Percentiles rank a stretch among this genome's conserved stretches.
These are phyloP conservation scores for Sclerotinia subarctica DNA, from an alignment of 2,329 filamentous ascomycete genomes.

Conservation along the genomic window DNA sequence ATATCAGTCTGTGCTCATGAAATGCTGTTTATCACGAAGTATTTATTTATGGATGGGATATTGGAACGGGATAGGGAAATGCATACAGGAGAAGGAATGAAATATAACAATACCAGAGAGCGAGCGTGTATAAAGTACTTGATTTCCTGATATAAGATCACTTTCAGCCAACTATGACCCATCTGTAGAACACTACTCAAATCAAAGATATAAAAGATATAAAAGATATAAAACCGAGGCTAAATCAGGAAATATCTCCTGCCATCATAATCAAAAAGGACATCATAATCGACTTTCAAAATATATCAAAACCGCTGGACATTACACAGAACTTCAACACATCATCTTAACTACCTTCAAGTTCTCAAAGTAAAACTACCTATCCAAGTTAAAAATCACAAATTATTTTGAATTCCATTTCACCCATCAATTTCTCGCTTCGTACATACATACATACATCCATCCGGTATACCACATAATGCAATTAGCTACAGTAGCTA, in stretches of 20 bases:
- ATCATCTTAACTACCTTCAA: too few species aligned
- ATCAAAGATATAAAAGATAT: background rate
- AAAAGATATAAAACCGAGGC: background rate
- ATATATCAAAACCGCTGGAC: too few species aligned
- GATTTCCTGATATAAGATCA: background rate
- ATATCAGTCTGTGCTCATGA: background rate
- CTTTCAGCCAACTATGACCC: background rate
- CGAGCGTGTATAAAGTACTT: too few species aligned
- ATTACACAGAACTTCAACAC: too few species aligned
- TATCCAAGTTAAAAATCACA: background rate
- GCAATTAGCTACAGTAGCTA: background rate
- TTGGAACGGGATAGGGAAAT: background rate
- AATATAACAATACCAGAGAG: background rate
- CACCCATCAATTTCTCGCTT: background rate
- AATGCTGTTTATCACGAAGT: background rate
- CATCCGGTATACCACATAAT: background rate
- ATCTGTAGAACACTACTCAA: background rate
- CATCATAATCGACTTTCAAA: too few species aligned
- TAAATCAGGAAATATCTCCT: background rate
- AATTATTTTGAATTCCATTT: background rate
- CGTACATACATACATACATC: background rate
- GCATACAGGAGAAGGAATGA: background rate
- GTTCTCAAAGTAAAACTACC: too few species aligned
- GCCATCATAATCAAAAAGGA: too few species aligned
- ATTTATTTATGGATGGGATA: too few species aligned